Evolutionary conservation across 139 green algal species (phyloP).

Genomic region (Bryopsis sp.): DNA sequence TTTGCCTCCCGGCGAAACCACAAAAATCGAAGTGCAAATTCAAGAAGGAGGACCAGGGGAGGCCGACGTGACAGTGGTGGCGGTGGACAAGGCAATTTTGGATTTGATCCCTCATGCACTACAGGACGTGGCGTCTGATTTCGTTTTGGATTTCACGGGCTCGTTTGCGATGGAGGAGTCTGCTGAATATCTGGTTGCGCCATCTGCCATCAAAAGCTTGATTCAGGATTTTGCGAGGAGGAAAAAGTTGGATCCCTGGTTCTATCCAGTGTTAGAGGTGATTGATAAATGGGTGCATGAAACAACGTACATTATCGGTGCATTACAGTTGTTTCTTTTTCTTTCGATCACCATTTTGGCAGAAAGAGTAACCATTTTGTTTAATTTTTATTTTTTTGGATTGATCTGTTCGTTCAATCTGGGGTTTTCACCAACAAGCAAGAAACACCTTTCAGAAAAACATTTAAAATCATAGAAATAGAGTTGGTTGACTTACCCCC

Average conservation of each 20-base stretch:
- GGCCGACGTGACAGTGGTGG: constrained; percentile 18
- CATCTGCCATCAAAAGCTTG: constrained; percentile 4
- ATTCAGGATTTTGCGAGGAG: not conserved
- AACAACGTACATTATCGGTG: too few relatives aligned
- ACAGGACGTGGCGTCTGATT: constrained; percentile 12
- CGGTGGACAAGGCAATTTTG: constrained; percentile 23
- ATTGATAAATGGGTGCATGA: too few relatives aligned
- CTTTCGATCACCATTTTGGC: too few relatives aligned
- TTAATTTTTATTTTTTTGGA: too few relatives aligned
- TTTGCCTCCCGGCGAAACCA: not conserved
- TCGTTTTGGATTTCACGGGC: not conserved
- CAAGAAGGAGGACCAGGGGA: constrained; percentile 2
- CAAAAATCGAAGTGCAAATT: not conserved
- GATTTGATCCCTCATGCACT: constrained; percentile 32
- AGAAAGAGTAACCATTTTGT: too few relatives aligned
- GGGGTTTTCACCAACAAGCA: too few relatives aligned
- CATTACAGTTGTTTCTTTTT: too few relatives aligned
- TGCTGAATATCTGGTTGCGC: not conserved
- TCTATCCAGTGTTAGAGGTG: not conserved
- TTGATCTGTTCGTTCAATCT: too few relatives aligned
- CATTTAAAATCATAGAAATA: too few relatives aligned
- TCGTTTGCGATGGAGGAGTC: not conserved
- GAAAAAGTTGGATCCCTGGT: constrained; percentile 15
- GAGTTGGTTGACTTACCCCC: too few relatives aligned
- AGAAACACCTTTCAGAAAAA: too few relatives aligned